Percentiles rank a stretch among this genome's conserved stretches.
phyloP scores from a whole-genome alignment of 805 yeast genomes.

The Kregervanrija delftensis region DNA sequence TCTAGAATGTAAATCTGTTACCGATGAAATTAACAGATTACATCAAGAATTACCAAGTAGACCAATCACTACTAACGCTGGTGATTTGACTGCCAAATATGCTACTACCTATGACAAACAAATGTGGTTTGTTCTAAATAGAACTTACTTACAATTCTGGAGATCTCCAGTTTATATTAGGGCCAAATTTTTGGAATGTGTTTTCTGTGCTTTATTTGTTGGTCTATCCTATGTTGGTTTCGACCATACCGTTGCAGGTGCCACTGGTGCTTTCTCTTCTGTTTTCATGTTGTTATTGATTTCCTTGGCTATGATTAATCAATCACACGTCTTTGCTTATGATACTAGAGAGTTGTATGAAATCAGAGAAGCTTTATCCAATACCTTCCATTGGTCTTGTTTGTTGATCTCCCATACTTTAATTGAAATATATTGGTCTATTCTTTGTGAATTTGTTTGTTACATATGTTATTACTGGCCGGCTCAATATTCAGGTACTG shows the following conservation, averaged over 20 bases:
- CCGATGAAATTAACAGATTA: conserved; percentile 26
- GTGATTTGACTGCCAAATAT: conserved; percentile 26
- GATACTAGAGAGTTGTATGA: conserved; percentile 56
- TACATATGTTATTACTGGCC: conserved; percentile 32
- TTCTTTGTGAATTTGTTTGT: conserved; percentile 42
- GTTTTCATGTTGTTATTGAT: conserved; percentile 51
- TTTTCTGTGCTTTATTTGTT: conserved; percentile 38
- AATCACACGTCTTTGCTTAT: conserved; percentile 53
- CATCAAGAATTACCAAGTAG: conserved; percentile 23
- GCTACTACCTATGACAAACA: conserved; percentile 42
- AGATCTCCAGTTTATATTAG: conserved; percentile 46
- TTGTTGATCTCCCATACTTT: conserved; percentile 46
- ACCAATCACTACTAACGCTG: conserved; percentile 18
- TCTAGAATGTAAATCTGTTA: conserved; percentile 25
- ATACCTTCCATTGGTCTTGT: conserved; percentile 65
- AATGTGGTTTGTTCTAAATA: conserved; percentile 29
- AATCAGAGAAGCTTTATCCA: conserved; percentile 62
- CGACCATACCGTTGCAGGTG: conserved; percentile 42
- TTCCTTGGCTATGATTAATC: conserved; percentile 57
- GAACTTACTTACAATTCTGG: conserved; percentile 39
- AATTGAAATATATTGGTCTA: conserved; percentile 57
- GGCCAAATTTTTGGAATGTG: conserved; percentile 40
- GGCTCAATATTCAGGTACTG: conserved; percentile 29
- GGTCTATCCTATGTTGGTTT: conserved; percentile 58
- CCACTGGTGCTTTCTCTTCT: conserved; percentile 49